These are phyloP conservation scores for Eutrema japonicum DNA, from an alignment of 345 rosid species.

Conservation along the genomic window DNA sequence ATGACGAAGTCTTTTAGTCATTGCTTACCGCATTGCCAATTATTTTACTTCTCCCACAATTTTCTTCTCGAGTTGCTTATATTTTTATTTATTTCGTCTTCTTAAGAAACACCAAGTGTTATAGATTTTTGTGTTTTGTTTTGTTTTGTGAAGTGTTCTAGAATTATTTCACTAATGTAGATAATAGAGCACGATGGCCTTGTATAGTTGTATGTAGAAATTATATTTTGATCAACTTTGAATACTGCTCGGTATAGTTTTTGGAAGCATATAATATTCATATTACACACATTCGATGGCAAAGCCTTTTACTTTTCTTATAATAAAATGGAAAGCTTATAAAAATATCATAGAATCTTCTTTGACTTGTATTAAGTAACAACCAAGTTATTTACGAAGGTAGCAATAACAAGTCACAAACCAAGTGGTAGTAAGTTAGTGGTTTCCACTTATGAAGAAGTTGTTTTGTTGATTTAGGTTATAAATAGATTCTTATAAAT, in stretches of 20 bases:
- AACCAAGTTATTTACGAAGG: slow-evolving; percentile 23
- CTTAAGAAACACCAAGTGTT: slow-evolving; percentile 5
- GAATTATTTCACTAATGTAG: neutral
- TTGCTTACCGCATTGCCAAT: slow-evolving; percentile 37
- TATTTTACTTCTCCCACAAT: slow-evolving; percentile 25
- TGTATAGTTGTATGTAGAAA: neutral
- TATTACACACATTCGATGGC: neutral
- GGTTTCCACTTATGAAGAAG: too few species aligned
- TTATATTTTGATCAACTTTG: neutral
- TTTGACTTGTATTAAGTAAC: slow-evolving; percentile 35
- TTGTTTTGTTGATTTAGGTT: too few species aligned
- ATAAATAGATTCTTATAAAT: too few species aligned
- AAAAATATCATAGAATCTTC: slow-evolving; percentile 18
- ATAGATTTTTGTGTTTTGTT: neutral
- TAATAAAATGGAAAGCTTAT: neutral
- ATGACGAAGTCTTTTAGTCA: slow-evolving; percentile 36
- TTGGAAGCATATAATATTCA: neutral
- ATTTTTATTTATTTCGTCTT: neutral
- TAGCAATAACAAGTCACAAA: neutral
- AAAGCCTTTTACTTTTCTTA: neutral
- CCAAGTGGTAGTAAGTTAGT: too few species aligned
- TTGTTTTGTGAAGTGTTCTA: neutral
- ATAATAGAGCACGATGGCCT: neutral
- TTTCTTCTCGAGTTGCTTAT: slow-evolving; percentile 28
- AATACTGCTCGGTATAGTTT: neutral